Percentiles rank a stretch among this genome's conserved stretches.
Evolutionary conservation across 495 filamentous ascomycete species (phyloP).

Genomic region (Opeltia flavorubescens): DNA sequence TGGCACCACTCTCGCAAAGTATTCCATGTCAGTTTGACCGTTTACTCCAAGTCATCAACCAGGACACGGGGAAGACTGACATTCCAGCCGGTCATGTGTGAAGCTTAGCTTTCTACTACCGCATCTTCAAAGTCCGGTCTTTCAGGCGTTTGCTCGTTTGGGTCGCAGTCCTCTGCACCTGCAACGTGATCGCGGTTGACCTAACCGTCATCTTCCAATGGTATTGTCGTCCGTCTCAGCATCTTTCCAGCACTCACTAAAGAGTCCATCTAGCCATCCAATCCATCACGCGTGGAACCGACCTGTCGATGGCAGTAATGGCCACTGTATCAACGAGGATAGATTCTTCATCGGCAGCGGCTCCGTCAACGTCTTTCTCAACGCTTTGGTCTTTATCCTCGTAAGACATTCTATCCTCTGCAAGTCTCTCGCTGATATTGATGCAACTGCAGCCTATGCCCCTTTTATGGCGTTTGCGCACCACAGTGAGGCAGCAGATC

Average conservation of each 20-base stretch:
- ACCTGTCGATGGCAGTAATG: not conserved
- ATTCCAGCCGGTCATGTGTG: not conserved
- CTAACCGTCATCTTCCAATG: conserved; percentile 8
- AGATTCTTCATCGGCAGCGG: conserved; percentile 5
- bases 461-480: conserved; percentile 9
- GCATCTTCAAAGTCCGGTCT: conserved; percentile 9
- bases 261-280: conserved; percentile 1
- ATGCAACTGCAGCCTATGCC: conserved; percentile 4
- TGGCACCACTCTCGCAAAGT: conserved; percentile 3
- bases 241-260: not conserved
- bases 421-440: not conserved
- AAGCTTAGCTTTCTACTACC: conserved; percentile 10
- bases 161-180: conserved; percentile 1
- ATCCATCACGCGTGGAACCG: conserved; percentile 9
- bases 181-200: not conserved
- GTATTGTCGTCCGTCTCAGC: not conserved
- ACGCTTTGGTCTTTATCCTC: conserved; percentile 6
- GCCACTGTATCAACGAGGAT: conserved; percentile 5
- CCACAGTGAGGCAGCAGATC: conserved; percentile 3
- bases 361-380: conserved; percentile 7
- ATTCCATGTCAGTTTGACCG: conserved; percentile 5
- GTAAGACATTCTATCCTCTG: not conserved
- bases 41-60: no score
- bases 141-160: conserved; percentile 3
- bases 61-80: not conserved